A percentile compares a stretch with the other conserved stretches of the same genome.
Conservation (phyloP, 1,284 basidiomycete genomes). For the Fomitopsis palustris region DNA sequence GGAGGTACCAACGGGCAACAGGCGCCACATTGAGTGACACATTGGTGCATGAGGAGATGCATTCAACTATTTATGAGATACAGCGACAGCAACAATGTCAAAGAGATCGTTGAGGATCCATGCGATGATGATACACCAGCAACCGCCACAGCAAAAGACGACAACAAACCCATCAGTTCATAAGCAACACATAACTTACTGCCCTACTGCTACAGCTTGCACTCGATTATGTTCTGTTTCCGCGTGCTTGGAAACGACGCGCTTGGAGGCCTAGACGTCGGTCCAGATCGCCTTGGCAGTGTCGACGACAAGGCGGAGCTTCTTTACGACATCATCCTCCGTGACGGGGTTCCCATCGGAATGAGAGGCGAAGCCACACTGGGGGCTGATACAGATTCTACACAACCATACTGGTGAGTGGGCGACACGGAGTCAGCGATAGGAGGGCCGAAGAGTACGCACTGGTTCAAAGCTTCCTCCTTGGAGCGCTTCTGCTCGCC, state of each 20-base stretch:
- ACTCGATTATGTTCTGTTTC: background rate
- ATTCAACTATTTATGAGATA: background rate
- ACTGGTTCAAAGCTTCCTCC: slow-evolving; percentile 60
- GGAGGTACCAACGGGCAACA: no score
- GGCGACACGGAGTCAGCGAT: background rate
- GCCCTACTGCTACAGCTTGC: background rate
- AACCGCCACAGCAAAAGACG: background rate
- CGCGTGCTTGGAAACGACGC: background rate
- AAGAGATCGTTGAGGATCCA: slow-evolving; percentile 1
- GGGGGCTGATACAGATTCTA: slow-evolving; percentile 67
- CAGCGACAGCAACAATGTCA: background rate
- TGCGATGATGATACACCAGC: background rate
- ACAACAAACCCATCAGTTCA: no score
- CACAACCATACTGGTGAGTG: slow-evolving; percentile 1
- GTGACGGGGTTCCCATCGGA: slow-evolving; percentile 62
- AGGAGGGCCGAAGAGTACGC: slow-evolving; percentile 19
- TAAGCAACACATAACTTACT: background rate
- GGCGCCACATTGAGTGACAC: background rate
- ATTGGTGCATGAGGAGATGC: background rate
- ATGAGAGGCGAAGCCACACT: slow-evolving; percentile 74
- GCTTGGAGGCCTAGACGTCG: slow-evolving; percentile 10
- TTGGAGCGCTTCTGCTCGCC: slow-evolving; percentile 50
- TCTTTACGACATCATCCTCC: slow-evolving; percentile 48
- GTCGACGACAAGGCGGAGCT: slow-evolving; percentile 48
- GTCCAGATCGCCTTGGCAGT: slow-evolving; percentile 53